phyloP scores from a whole-genome alignment of 1,139 yeast species.

The Hansenula sp. region DNA sequence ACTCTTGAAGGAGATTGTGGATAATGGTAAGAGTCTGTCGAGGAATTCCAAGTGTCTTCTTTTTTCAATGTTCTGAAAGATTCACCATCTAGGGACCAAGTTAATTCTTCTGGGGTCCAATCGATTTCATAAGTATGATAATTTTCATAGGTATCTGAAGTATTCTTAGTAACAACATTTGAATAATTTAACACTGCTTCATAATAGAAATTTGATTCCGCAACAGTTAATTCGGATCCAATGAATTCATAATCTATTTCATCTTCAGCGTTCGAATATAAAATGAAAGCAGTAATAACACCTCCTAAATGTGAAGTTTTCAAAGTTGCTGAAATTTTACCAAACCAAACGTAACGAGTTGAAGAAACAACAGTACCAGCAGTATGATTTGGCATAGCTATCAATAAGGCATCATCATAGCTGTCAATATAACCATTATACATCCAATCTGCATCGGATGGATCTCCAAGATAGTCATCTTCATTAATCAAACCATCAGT shows the following conservation, averaged over 20 bases:
- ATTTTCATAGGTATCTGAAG: slow-evolving; percentile 54
- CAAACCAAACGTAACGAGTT: slow-evolving; percentile 82
- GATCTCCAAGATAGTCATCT: slow-evolving; percentile 63
- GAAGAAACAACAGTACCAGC: slow-evolving; percentile 82
- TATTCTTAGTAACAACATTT: slow-evolving; percentile 46
- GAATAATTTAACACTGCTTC: slow-evolving; percentile 70
- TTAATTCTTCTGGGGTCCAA: slow-evolving; percentile 72
- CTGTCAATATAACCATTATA: slow-evolving; percentile 65
- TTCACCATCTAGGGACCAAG: slow-evolving; percentile 75
- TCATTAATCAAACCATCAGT: slow-evolving; percentile 25
- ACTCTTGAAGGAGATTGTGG: slow-evolving; percentile 94
- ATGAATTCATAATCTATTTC: slow-evolving; percentile 88
- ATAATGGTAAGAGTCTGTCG: slow-evolving; percentile 53
- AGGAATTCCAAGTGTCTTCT: slow-evolving; percentile 64
- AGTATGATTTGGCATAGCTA: slow-evolving; percentile 80
- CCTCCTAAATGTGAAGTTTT: slow-evolving; percentile 77
- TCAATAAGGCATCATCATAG: slow-evolving; percentile 47
- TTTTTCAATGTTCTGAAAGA: slow-evolving; percentile 63
- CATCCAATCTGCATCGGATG: slow-evolving; percentile 65
- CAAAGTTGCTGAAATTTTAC: slow-evolving; percentile 64
- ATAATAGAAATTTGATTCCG: slow-evolving; percentile 76
- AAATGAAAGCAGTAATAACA: slow-evolving; percentile 81
- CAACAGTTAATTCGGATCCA: slow-evolving; percentile 63
- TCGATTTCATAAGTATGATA: slow-evolving; percentile 79
- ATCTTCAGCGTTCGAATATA: slow-evolving; percentile 83